These are phyloP conservation scores for Ophiostoma montium DNA, from an alignment of 2,329 filamentous ascomycete genomes.

Conservation along the genomic window DNA sequence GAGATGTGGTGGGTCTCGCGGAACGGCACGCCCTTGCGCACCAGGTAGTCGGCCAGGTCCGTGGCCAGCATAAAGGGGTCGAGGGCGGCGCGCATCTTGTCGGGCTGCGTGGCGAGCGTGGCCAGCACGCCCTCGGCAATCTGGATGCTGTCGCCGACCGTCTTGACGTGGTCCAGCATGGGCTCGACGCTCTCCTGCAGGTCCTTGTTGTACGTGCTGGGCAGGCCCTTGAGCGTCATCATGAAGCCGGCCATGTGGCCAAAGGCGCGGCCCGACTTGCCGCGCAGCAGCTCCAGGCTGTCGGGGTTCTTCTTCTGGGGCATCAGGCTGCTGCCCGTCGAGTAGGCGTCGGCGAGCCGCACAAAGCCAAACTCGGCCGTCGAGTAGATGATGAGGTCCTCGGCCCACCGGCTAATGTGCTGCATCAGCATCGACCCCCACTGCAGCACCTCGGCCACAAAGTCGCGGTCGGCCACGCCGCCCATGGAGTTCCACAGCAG, in stretches of 20 bases:
- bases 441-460: conserved; percentile 67
- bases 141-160: conserved; percentile 63
- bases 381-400: conserved; percentile 77
- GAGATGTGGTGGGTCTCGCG: conserved; percentile 73
- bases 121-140: conserved; percentile 71
- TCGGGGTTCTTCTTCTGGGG: conserved; percentile 77
- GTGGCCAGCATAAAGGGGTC: conserved; percentile 75
- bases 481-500: conserved; percentile 66
- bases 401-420: conserved; percentile 67
- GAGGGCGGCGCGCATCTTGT: conserved; percentile 66
- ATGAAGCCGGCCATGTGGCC: conserved; percentile 72
- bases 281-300: conserved; percentile 55
- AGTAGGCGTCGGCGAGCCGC: conserved; percentile 63
- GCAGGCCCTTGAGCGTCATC: conserved; percentile 57
- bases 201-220: conserved; percentile 82
- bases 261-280: conserved; percentile 62
- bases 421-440: conserved; percentile 68
- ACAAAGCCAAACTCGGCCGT: conserved; percentile 65
- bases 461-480: conserved; percentile 65
- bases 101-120: conserved; percentile 54
- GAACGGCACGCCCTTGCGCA: conserved; percentile 62
- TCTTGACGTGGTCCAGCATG: conserved; percentile 75
- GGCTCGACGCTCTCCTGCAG: conserved; percentile 78
- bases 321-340: conserved; percentile 63
- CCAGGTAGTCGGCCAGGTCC: conserved; percentile 53